Percentiles rank a stretch among this genome's conserved stretches.
These are phyloP conservation scores for Cytospora schulzeri DNA, from an alignment of 2,329 filamentous ascomycete species.

Conservation along the genomic window DNA sequence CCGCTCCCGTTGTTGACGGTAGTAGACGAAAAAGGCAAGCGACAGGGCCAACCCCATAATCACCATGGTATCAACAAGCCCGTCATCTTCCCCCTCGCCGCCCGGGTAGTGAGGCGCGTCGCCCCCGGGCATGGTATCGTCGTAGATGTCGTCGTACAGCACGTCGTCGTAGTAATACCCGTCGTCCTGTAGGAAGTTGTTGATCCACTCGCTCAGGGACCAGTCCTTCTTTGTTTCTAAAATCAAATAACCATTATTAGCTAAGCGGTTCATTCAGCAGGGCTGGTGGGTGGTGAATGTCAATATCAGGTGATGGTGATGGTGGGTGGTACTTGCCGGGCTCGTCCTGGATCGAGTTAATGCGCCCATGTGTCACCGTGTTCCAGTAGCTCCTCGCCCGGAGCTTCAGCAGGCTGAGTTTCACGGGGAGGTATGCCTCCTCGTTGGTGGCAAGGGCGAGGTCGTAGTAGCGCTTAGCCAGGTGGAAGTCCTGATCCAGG, in stretches of 20 bases:
- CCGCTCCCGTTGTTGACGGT: constrained; percentile 71
- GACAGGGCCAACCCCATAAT: constrained; percentile 78
- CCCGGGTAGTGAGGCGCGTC: constrained; percentile 56
- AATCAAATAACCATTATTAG: constrained; percentile 39
- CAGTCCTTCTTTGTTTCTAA: constrained; percentile 71
- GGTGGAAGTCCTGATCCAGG: constrained; percentile 91
- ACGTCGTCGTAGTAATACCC: constrained; percentile 64
- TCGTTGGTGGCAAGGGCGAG: constrained; percentile 86
- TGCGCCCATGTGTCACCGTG: constrained; percentile 81
- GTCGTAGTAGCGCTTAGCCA: constrained; percentile 96
- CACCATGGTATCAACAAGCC: constrained; percentile 79
- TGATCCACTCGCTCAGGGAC: constrained; percentile 83
- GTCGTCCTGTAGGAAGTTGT: constrained; percentile 77
- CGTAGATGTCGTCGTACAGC: constrained; percentile 56
- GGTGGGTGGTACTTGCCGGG: constrained; percentile 61
- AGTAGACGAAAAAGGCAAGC: constrained; percentile 79
- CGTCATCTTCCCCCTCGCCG: constrained; percentile 69
- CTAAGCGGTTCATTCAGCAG: background rate
- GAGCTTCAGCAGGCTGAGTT: constrained; percentile 83
- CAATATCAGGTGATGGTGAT: no score
- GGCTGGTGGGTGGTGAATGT: no score
- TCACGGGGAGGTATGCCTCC: constrained; percentile 92
- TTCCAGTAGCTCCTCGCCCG: constrained; percentile 91
- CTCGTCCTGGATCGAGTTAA: constrained; percentile 91
- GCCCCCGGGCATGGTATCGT: constrained; percentile 58